Base-by-base conservation (phyloP, 495 filamentous ascomycete genomes). In the Podospora pseudopauciseta region DNA sequence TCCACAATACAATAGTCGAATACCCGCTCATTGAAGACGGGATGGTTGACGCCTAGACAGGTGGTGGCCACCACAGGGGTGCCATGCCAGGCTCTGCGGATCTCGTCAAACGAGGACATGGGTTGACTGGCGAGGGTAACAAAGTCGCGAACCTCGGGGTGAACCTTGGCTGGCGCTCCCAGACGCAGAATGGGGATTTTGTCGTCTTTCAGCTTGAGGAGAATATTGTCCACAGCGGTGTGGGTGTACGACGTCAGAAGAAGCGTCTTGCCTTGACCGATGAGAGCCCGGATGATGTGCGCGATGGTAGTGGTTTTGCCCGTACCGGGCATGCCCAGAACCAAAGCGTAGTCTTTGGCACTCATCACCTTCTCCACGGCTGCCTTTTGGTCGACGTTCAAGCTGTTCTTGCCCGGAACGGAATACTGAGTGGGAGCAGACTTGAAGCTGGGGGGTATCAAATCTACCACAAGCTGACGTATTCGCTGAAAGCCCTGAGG, bases 1-100 rank as follows among this genome's bases (percentile, higher is more conserved):
- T 99, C 95, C 2, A 99, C 93, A 69, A 99, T 97, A 72, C 95
- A 99, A 76, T 97, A 97, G 79, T 99, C 95, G 69, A 99, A 99
- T 7, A 89, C 88, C 9, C 95, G 91, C 69, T 93, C 89, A 67
- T 84, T 90, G 81, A 99, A 98, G 55, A 99, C 81, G 19, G 86
- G 85, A 75, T 98, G 94, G 76, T 89, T 92, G 73, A 97, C 89
- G 2, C 93, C 92, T 19, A 99, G 84, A 72, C 95, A 98, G 0
- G 95, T 99, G 4, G 95, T 97, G 19, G 95, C 95, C 9, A 99
- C 95, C 54, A 99, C 86, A 11, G 90, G 91, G 3, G 89, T 90
- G 60, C 89, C 86, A 70, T 92, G 89, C 83, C 95, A 97, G 4
- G 90, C 87, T 60, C 86, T 85, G 65, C 88, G 89, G 19, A 98